Evolutionary conservation across 352 stramenopile species (phyloP).

Genomic region (Globisporangium uncinulatum): DNA sequence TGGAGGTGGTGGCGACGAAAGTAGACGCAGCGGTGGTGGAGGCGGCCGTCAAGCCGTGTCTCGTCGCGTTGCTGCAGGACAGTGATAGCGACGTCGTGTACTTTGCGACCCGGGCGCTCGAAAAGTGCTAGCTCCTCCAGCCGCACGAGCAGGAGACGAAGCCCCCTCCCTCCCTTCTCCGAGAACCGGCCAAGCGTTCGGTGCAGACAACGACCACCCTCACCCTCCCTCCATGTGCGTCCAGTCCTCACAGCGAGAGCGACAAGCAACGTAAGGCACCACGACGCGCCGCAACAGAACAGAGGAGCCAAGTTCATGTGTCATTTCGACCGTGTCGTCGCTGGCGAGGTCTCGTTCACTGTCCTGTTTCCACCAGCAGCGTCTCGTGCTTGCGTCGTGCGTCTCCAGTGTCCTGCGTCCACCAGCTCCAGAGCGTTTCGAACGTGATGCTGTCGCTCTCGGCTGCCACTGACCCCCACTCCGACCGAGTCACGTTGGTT

Average conservation of each 20-base stretch:
- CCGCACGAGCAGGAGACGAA: not conserved
- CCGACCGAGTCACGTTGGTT: not conserved
- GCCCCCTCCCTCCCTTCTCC: too few species aligned
- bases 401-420: conserved; percentile 27
- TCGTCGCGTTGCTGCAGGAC: conserved; percentile 88
- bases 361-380: too few species aligned
- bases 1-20: conserved; percentile 82
- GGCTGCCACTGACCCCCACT: not conserved
- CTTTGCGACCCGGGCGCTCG: conserved; percentile 84
- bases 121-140: conserved; percentile 36
- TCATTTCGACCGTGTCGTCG: not conserved
- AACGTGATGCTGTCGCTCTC: conserved; percentile 20
- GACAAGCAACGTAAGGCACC: not conserved
- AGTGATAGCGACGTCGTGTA: conserved; percentile 92
- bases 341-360: too few species aligned
- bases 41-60: conserved; percentile 74
- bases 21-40: too few species aligned
- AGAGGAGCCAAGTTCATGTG: conserved; percentile 1
- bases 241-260: not conserved
- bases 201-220: not conserved
- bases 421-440: conserved; percentile 47
- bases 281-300: not conserved
- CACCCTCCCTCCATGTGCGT: not conserved
- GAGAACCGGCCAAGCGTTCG: not conserved
- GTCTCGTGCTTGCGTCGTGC: too few species aligned